Evolutionary conservation across 2,329 filamentous ascomycete genomes (phyloP), one percentile per base, ranked within the genome.

Genomic region (Chaetomium olivaceum): DNA sequence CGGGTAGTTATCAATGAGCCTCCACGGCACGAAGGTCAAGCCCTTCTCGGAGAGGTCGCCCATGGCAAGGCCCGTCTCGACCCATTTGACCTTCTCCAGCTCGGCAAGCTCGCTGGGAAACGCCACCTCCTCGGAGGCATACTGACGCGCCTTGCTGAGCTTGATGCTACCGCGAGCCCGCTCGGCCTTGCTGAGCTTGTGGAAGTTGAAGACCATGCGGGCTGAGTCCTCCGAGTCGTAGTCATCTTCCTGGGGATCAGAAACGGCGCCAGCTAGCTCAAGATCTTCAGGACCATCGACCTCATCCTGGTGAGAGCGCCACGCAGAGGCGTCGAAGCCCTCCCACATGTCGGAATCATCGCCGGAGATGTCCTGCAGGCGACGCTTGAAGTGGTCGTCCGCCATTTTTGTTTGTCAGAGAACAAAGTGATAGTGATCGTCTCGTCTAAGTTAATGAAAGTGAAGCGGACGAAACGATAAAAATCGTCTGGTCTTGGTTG

Each of bases 1-100:
- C 0, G 87, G 85, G 71, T 89, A 92, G 23, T 80, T 81, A 29
- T 78, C 75, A 27, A 91, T 76, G 0, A 86, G 77, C 27, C 78
- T 78, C 80, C 83, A 87, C 0, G 85, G 79, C 48, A 80, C 80
- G 68, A 88, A 84, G 0, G 62, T 58, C 19, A 77, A 73, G 0
- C 65, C 67, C 25, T 73, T 65, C 1, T 63, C 29, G 21, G 74
- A 67, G 11, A 69, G 12, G 5, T 78, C 72, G 11, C 78, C 76
- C 25, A 70, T 46, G 12, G 59, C 46, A 39, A 78, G 64, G 2
- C 66, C 66, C 16, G 71, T 68, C 52, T 69, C 63, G n/a, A 36
- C 33, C 67, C 67, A 71, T 25, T 43, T 51, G 14, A 68, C 63
- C 14, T 63, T 65, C 64, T 70, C 65, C 52, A 70, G 25, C 33